Evolutionary conservation across 306 rosid genomes (phyloP).

Genomic region (Citrullus amarus): DNA sequence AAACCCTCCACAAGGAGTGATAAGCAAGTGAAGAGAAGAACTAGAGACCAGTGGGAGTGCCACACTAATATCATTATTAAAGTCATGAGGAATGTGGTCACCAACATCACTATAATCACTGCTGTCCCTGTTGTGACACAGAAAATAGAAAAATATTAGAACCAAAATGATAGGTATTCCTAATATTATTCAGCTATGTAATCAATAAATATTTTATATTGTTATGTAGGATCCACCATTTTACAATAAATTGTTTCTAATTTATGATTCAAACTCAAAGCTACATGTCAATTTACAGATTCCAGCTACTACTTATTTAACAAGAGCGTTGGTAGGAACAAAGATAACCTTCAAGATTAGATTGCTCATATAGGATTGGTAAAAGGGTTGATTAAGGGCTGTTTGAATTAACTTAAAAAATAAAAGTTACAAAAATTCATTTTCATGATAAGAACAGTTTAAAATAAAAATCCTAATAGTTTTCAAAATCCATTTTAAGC

Average conservation of each 20-base stretch:
- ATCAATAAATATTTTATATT: not conserved
- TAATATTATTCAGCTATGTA: not conserved
- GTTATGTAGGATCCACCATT: not conserved
- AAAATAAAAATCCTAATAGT: too few relatives aligned
- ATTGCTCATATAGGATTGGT: not conserved
- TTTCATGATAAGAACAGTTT: too few relatives aligned
- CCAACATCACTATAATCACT: conserved; percentile 24
- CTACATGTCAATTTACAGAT: not conserved
- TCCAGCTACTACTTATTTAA: not conserved
- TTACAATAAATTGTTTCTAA: not conserved
- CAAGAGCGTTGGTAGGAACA: not conserved
- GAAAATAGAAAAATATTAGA: not conserved
- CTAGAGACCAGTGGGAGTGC: conserved; percentile 38
- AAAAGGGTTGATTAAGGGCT: not conserved
- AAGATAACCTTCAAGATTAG: not conserved
- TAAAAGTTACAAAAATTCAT: too few relatives aligned
- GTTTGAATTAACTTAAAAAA: not conserved
- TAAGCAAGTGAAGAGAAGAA: conserved; percentile 41
- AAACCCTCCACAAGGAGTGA: conserved; percentile 54
- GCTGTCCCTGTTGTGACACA: conserved; percentile 7
- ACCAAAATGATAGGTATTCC: not conserved
- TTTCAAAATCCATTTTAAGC: too few relatives aligned
- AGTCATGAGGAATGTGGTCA: conserved; percentile 55
- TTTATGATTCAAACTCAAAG: not conserved
- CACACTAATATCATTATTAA: conserved; percentile 74